Evolutionary conservation across 2,329 filamentous ascomycete species (phyloP), one percentile per base, ranked within the genome.

Genomic region (Cordyceps pruinosa): DNA sequence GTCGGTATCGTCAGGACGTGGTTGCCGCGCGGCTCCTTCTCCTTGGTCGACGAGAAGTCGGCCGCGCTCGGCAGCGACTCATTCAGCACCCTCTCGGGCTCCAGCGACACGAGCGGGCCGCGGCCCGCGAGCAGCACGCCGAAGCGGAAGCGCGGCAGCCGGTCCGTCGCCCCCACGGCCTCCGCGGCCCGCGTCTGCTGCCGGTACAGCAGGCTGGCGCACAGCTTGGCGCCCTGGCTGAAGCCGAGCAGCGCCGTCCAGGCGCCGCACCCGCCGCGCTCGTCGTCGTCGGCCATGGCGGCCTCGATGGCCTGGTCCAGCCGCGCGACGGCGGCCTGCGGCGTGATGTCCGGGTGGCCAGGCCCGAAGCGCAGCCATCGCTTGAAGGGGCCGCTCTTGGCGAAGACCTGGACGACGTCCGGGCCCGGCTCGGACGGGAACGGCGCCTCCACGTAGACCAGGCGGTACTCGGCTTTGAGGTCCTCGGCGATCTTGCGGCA

Each of bases 381-480:
- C 59, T 74, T 72, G 68, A 87, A 90, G 0, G 87, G 86, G 1
- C 80, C 85, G 58, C 75, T 80, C 59, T 81, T 74, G 32, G 75
- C 76, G 68, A 88, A 89, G 3, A 87, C 83, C 10, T 77, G 69
- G 7, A 81, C 68, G 15, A 89, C 79, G 61, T 81, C 84, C 0
- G 83, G 77, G 17, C 83, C 82, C 0, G 85, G 71, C n/a, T 76
- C 68, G 63, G 81, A 84, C 58, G 77, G 73, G 67, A 83, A 87
- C 2, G 87, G 86, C 0, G 77, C 87, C 61, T 89, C 81, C 56
- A 80, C 82, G 71, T 85, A 90, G 64, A 85, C 81, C 62, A 89
- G 77, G 35, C 87, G 82, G 70, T 88, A 90, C 58, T 78, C 70
- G 8, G 76, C 70, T 45, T 72, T 66, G 0, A 88, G 77, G 26